Evolutionary conservation across 306 rosid species (phyloP).

Genomic region (Oemleria cerasiformis): DNA sequence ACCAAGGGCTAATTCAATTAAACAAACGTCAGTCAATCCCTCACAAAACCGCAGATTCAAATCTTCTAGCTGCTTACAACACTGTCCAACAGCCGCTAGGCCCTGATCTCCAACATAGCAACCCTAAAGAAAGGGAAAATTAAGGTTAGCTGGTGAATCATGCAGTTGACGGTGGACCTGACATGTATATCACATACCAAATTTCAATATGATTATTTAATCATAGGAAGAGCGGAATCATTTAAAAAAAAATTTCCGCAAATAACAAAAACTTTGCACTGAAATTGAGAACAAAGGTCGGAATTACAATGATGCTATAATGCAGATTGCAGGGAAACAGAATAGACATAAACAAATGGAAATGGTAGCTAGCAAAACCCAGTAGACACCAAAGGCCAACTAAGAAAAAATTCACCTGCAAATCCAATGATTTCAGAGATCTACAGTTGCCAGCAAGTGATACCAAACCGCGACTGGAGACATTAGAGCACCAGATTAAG

Average conservation of each 20-base stretch:
- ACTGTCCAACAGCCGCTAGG: constrained; percentile 74
- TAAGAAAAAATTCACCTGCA: constrained; percentile 56
- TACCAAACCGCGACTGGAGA: constrained; percentile 58
- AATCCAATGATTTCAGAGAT: constrained; percentile 66
- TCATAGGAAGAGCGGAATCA: neutral
- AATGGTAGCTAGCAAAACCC: neutral
- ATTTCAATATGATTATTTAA: neutral
- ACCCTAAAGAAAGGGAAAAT: constrained; percentile 52
- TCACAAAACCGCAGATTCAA: constrained; percentile 92
- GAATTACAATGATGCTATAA: neutral
- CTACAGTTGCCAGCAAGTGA: constrained; percentile 59
- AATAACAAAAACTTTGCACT: neutral
- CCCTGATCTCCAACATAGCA: constrained; percentile 96
- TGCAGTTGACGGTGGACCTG: neutral
- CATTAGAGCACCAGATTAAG: constrained; percentile 86
- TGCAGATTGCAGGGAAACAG: neutral
- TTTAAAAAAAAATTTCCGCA: neutral
- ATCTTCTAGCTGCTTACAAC: constrained; percentile 78
- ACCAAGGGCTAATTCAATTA: constrained; percentile 64
- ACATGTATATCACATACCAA: neutral
- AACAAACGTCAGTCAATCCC: constrained; percentile 73
- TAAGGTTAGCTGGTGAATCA: constrained; percentile 2
- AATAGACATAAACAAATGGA: no score
- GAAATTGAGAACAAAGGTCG: neutral
- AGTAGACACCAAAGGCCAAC: neutral